Evolutionary conservation across 371 early-diverging fungal genomes (phyloP), one percentile per base, ranked within the genome.

Genomic region (Amoeboaphelidium occidentale): DNA sequence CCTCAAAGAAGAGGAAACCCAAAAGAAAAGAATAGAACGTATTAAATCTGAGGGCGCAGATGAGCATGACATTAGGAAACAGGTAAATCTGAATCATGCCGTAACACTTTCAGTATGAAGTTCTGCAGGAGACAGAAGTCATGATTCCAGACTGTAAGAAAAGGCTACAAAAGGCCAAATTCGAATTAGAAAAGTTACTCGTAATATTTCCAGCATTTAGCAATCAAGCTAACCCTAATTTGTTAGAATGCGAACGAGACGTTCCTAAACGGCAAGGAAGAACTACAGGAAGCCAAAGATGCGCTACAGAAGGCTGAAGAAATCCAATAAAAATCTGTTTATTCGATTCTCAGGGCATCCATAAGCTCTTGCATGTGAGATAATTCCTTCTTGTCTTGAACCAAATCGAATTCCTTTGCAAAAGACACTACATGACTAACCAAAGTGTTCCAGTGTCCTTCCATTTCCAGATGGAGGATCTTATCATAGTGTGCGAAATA

Each of bases 361-460:
- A 89, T 76, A 47, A 88, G 61, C 24, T 84, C 87, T 41, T 66
- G 65, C 67, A 93, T 64, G 4, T 86, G 84, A 4, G 70, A 65
- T 48, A 79, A 58, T 47, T 93, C 94, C 67, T 86, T 91, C 59
- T 79, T 79, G 50, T 87, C 89, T n/a, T n/a, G n/a, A 27, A 93
- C 53, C 39, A 91, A 61, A 54, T 86, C 86, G 65, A 89, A 93
- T 58, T 87, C 89, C 48, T 74, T 70, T 6, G 77, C 74, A 64
- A 93, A 93, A 21, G 81, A 78, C 44, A 84, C 69, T 56, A 90
- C 83, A 54, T 93, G 92, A 1, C 88, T 83, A 71, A 88, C 86
- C 13, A 89, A 65, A 0, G 91, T 82, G 64, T 93, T 89, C 55
- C 90, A 73, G 52, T 93, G 94, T 1, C 75, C 76, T 55, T 93